Evolutionary conservation across 2,329 filamentous ascomycete species (phyloP), one percentile per base, ranked within the genome.

Genomic region (Fusarium burgessii): DNA sequence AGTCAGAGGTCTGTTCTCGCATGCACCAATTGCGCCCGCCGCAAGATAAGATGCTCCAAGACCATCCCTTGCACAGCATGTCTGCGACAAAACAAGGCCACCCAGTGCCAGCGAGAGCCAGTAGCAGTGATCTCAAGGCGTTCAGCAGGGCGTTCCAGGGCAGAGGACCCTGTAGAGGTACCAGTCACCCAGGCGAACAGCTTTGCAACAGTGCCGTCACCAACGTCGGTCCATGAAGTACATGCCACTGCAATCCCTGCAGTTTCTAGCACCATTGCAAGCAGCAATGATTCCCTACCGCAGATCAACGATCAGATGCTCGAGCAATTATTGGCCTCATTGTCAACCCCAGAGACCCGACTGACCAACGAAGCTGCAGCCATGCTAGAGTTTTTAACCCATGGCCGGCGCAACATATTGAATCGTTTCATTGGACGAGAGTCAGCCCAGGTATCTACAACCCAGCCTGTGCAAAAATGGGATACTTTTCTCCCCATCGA

Each of bases 1-100:
- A 61, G 54, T 41, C 58, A 61, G n/a, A n/a, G 58, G 6, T 58
- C 58, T 5, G 58, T 61, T 2, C 27, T 59, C 9, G 29, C 18
- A 2, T 61, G 58, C 20, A 61, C 52, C 1, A 59, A 42, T 11
- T 61, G 58, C 7, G 36, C 58, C 7, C 58, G 27, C 3, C 35
- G 58, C 7, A 61, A 61, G 23, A 41, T 61, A 1, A 36, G 29
- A 35, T 61, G 58, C 17, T 61, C 58, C 10, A 61, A 49, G 9
- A 47, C 35, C 5, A 15, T 61, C 10, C 58, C 58, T 4, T 61
- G 58, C 7, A 15, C 27, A 3, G 29, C 58, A 5, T 61, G 58
- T 15, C 27, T 47, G 9, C 52, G 42, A 3, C 58, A 59, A 4
- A 35, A 47, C 0, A 58, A 42, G 12, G 35, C 54, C 8, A 41